Evolutionary conservation across 1,139 yeast genomes (phyloP).

Genomic region (Zygosaccharomyces pseudobailii): DNA sequence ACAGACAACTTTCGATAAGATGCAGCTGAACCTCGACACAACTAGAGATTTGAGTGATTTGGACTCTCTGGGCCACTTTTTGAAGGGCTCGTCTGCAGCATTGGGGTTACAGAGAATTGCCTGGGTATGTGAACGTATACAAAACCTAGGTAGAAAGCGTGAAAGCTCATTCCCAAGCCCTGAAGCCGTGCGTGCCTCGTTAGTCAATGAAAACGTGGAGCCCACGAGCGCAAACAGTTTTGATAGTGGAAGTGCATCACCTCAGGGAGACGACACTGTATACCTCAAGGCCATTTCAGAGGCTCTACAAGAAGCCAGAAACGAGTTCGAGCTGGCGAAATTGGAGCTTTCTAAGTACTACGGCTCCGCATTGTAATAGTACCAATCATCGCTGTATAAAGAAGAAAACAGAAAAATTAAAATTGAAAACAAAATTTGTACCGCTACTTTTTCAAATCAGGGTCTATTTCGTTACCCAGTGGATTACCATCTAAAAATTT

Average conservation of each 20-base stretch:
- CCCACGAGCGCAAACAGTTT: constrained; percentile 14
- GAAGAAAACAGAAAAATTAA: background rate
- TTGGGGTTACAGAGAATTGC: constrained; percentile 79
- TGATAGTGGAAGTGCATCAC: constrained; percentile 12
- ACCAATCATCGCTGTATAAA: constrained; percentile 4
- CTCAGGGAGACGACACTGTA: constrained; percentile 14
- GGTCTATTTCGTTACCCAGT: constrained; percentile 40
- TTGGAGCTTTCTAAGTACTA: constrained; percentile 55
- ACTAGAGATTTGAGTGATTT: constrained; percentile 50
- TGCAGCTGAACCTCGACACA: constrained; percentile 49
- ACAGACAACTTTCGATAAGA: constrained; percentile 66
- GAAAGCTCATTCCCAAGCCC: constrained; percentile 34
- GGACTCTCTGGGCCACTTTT: constrained; percentile 80
- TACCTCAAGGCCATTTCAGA: constrained; percentile 40
- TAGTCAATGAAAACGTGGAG: constrained; percentile 13
- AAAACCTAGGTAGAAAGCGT: constrained; percentile 69
- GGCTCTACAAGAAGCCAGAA: constrained; percentile 54
- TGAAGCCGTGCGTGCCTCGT: constrained; percentile 17
- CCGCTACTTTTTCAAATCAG: constrained; percentile 23
- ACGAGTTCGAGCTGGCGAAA: constrained; percentile 54
- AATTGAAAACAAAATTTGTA: background rate
- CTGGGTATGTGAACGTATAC: constrained; percentile 86
- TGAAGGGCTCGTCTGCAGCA: constrained; percentile 95
- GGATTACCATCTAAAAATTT: constrained; percentile 40
- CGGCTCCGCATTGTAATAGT: constrained; percentile 42